These are phyloP conservation scores for Globisporangium recalcitrans DNA, from an alignment of 352 stramenopile species.

Conservation along the genomic window DNA sequence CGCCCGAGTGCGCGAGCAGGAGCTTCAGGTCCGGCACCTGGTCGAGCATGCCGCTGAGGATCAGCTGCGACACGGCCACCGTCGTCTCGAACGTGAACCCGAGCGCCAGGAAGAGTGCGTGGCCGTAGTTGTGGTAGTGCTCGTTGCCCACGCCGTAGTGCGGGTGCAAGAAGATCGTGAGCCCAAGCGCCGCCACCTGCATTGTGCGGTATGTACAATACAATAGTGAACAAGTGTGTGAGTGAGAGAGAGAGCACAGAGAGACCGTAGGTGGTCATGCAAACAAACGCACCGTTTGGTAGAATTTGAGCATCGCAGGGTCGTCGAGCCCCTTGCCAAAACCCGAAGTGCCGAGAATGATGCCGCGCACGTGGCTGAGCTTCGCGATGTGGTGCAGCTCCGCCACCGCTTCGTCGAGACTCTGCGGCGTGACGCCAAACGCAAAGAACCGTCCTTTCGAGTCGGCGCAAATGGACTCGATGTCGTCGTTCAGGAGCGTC, in stretches of 20 bases:
- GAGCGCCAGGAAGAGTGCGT: slow-evolving; percentile 52
- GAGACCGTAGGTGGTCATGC: not conserved
- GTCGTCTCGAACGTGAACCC: slow-evolving; percentile 73
- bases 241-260: not conserved
- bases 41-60: slow-evolving; percentile 53
- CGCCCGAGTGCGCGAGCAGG: slow-evolving; percentile 56
- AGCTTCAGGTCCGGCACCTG: slow-evolving; percentile 40
- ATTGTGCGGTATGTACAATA: not conserved
- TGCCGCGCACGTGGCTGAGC: slow-evolving; percentile 33
- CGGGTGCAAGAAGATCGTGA: slow-evolving; percentile 63
- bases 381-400: slow-evolving; percentile 34
- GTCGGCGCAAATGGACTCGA: slow-evolving; percentile 37
- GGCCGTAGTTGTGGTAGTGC: slow-evolving; percentile 47
- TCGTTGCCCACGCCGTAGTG: slow-evolving; percentile 66
- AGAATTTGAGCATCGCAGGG: slow-evolving; percentile 48
- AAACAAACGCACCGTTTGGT: slow-evolving; percentile 23
- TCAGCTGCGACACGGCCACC: slow-evolving; percentile 46
- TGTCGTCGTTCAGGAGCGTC: slow-evolving; percentile 47
- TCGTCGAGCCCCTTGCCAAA: slow-evolving; percentile 55
- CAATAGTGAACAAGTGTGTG: not conserved
- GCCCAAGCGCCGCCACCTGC: slow-evolving; percentile 27
- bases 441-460: slow-evolving; percentile 40
- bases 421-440: slow-evolving; percentile 45
- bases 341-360: slow-evolving; percentile 54
- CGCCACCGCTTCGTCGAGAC: slow-evolving; percentile 27